phyloP scores from a whole-genome alignment of 768 basidiomycete species.

The Suillus ampliporus region DNA sequence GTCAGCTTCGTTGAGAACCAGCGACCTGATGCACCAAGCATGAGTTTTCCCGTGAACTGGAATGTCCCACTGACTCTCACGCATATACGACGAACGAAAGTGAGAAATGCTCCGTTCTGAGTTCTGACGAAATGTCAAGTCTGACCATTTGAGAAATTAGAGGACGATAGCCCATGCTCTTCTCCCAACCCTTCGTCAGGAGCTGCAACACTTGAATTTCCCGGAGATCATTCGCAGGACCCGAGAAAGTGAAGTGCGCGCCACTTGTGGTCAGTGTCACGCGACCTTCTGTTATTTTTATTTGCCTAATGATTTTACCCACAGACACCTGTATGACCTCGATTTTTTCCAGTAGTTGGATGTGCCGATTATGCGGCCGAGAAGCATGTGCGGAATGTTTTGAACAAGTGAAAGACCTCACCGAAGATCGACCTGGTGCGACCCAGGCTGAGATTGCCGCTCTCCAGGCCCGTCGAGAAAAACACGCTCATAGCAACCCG shows the following conservation, averaged over 20 bases:
- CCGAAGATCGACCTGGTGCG: conserved; percentile 55
- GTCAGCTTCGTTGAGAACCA: conserved; percentile 74
- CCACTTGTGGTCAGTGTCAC: conserved; percentile 74
- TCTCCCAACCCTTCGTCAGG: conserved; percentile 67
- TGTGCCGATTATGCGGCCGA: conserved; percentile 89
- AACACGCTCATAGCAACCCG: conserved; percentile 67
- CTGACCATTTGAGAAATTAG: conserved; percentile 43
- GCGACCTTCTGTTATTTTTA: background rate
- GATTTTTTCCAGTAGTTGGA: conserved; percentile 87
- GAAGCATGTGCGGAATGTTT: conserved; percentile 90
- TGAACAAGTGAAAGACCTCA: conserved; percentile 67
- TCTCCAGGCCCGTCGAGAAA: conserved; percentile 59
- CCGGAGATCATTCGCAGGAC: conserved; percentile 71
- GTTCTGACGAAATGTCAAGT: conserved; percentile 6
- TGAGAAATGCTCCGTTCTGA: conserved; percentile 29
- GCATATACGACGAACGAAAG: conserved; percentile 68
- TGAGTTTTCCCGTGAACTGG: conserved; percentile 71
- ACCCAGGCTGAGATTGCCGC: conserved; percentile 53
- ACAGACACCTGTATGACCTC: conserved; percentile 94
- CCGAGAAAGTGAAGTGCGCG: conserved; percentile 81
- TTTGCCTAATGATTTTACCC: conserved; percentile 18
- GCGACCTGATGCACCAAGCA: conserved; percentile 58
- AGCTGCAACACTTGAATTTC: conserved; percentile 63
- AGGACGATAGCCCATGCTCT: conserved; percentile 70
- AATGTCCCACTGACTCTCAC: conserved; percentile 57